Base-by-base conservation (phyloP, 1,284 basidiomycete genomes). In the Mycocalia duriaeana region DNA sequence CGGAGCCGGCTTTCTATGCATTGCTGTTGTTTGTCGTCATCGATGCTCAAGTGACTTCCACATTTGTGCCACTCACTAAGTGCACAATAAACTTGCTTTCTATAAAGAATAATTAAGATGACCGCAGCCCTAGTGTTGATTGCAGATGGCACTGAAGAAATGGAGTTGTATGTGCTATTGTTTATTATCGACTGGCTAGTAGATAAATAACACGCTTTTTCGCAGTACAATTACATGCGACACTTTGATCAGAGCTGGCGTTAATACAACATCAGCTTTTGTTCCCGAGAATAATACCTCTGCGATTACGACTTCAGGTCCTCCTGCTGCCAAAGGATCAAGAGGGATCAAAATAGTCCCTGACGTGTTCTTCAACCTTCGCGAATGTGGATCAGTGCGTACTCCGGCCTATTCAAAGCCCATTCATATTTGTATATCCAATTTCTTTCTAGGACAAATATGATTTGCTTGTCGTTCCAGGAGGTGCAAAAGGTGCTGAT, bases 121-220 rank as follows among this genome's bases (percentile, higher is more conserved):
- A 66, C 74, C 24, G 77, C 79, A 25, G 87, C 85, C 19, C 67
- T 90, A 22, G 75, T 93, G 45, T 70, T 93, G 19, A 78, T 93
- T n/a, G 86, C 91, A n/a, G 77, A 93, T 59, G 91, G 91, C 6
- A 91, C 89, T 0, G 91, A 94, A 59, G 89, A 92, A 65, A 91
- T 91, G 80, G 91, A 94, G 67, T 89, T 89, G 88, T 88, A 60
- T 54, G 77, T 63, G 25, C 28, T 26, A n/a, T 35, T 18, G 22
- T 35, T 18, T 18, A 13, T 34, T 18, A 19, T n/a, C n/a, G 36
- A 45, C 20, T 8, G n/a, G 5, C 25, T 13, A 25, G 16, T n/a
- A 7, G 6, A 20, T 36, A 11, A 25, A 44, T 46, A n/a, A 40
- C 13, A 34, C 11, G 23, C 5, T n/a, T 14, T 36, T 23, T 20